Evolutionary conservation across 2,329 filamentous ascomycete genomes (phyloP), one percentile per base, ranked within the genome.

Genomic region (Fusarium denticulatum): DNA sequence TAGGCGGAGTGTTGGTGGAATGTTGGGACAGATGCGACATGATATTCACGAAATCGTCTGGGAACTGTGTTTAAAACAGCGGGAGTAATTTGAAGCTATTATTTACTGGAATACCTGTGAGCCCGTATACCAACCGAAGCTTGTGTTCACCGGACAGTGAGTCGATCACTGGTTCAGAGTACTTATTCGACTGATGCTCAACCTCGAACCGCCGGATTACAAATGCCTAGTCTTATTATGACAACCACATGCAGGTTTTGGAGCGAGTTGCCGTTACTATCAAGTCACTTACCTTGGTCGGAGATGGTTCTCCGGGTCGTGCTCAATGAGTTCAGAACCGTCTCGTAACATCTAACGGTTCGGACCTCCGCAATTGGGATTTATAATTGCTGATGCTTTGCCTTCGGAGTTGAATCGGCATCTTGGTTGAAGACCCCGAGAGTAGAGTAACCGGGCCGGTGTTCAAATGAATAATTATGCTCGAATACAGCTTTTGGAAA

Each of bases 21-120:
- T 11, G 24, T 45, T 24, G 6, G n/a, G 58, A n/a, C 36, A 45
- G 55, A 75, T 60, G 67, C 64, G 67, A 62, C 36, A 74, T 55
- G 71, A 74, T 40, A 55, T 61, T 56, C 52, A 74, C 47, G 71
- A 69, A 60, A 52, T 65, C 49, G 28, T 47, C 37, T 60, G 30
- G 22, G 22, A 55, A 40, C 12, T 60, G 34, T 55, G 16, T 37
- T n/a, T 67, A 5, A 49, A 36, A 36, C 47, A 57, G 63, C 52
- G 57, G 64, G 57, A 39, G 60, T 62, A 60, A 57, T 64, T 68
- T 24, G 43, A 47, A 43, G 24, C 36, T 47, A 43, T 47, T 52
- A 30, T 40, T 60, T 40, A 69, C 50, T 68, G 10, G 16, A 36
- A 13, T 49, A 56, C 43, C 56, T 28, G 26, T 24, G 39, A 64